Conservation (phyloP, 805 yeast species). For the Scheffersomyces stipitis region DNA sequence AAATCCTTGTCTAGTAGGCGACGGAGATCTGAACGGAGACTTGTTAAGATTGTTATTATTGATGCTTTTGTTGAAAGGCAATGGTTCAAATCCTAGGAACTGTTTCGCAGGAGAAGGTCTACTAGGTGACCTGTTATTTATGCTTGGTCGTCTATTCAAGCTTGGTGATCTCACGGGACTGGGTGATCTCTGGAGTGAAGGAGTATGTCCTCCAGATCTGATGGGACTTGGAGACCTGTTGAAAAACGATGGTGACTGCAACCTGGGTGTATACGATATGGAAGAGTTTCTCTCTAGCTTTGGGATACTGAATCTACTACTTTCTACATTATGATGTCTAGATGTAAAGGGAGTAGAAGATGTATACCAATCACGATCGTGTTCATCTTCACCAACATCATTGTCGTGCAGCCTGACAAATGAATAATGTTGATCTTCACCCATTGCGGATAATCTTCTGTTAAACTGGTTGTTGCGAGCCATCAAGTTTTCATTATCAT, state of each 20-base stretch:
- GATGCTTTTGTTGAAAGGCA: constrained; percentile 1
- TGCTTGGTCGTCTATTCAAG: neutral
- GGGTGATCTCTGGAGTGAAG: constrained; percentile 11
- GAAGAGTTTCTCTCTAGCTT: neutral
- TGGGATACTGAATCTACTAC: neutral
- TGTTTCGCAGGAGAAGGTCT: too few relatives aligned
- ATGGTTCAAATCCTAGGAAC: neutral
- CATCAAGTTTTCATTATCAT: constrained; percentile 10
- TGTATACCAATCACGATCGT: constrained; percentile 8
- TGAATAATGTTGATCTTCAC: neutral
- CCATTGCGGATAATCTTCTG: constrained; percentile 3
- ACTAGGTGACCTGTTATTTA: neutral
- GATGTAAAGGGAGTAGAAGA: constrained; percentile 8
- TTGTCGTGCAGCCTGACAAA: constrained; percentile 6
- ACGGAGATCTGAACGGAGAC: constrained; percentile 5
- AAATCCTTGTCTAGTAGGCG: constrained; percentile 2
- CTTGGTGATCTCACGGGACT: constrained; percentile 11
- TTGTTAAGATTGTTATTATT: too few relatives aligned
- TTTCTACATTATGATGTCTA: neutral
- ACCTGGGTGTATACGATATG: neutral
- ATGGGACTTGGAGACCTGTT: constrained; percentile 4
- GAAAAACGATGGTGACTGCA: neutral
- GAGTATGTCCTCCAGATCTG: too few relatives aligned
- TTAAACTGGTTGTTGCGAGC: constrained; percentile 8
- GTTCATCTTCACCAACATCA: constrained; percentile 3